A percentile compares a stretch with the other conserved stretches of the same genome.
Evolutionary conservation across 2,329 filamentous ascomycete genomes (phyloP).

Genomic region (Fusarium globosum): DNA sequence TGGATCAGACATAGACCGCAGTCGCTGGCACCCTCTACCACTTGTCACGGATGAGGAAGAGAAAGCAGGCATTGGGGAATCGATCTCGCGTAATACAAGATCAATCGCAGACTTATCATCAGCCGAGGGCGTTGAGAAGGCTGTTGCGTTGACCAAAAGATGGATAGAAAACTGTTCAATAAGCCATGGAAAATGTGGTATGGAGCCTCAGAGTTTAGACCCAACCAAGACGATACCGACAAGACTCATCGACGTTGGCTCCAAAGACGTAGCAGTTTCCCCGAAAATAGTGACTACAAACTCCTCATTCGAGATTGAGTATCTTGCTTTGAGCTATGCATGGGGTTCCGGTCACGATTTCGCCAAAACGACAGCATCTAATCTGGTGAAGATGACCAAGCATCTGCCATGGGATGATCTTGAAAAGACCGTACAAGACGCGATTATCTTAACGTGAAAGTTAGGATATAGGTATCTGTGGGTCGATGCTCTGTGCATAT

Average conservation of each 20-base stretch:
- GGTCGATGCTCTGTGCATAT: slow-evolving; percentile 9
- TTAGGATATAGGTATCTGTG: neutral
- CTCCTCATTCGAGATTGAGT: neutral
- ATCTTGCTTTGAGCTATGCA: slow-evolving; percentile 8
- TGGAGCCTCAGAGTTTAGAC: too few relatives aligned
- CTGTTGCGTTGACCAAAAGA: neutral
- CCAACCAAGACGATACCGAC: neutral
- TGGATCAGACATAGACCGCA: neutral
- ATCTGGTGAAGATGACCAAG: neutral
- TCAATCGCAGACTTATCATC: neutral
- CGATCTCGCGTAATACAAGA: neutral
- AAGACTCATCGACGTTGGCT: neutral
- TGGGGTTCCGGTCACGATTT: neutral
- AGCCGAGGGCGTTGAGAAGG: neutral
- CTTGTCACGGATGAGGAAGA: neutral
- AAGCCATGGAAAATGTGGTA: neutral
- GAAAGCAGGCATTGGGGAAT: too few relatives aligned
- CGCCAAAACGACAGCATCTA: neutral
- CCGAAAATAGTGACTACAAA: neutral
- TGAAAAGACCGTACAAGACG: neutral
- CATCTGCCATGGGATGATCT: neutral
- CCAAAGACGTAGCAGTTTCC: accelerated
- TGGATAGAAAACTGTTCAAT: neutral
- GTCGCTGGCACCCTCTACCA: neutral
- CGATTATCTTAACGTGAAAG: neutral